These are phyloP conservation scores for Telopea speciosissima DNA, from an alignment of 177 flowering plant species.

Conservation along the genomic window DNA sequence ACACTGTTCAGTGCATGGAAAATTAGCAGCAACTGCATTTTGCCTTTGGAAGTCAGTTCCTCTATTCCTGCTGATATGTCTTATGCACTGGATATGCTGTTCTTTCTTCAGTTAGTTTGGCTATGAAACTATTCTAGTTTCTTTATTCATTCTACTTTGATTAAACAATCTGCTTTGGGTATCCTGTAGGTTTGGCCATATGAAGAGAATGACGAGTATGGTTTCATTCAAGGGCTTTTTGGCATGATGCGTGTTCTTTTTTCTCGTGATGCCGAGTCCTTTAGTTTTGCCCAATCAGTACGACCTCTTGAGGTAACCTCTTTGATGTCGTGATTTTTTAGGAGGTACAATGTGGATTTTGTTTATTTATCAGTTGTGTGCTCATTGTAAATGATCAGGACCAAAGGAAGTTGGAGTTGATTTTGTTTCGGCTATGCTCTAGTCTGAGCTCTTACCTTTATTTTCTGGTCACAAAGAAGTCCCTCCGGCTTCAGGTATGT, in stretches of 20 bases:
- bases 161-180: background rate
- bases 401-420: conserved; percentile 43
- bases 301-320: conserved; percentile 34
- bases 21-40: background rate
- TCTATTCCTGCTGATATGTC: background rate
- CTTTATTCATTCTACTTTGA: background rate
- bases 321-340: no score
- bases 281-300: conserved; percentile 23
- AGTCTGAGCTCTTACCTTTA: conserved; percentile 78
- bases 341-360: no score
- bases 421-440: conserved; percentile 55
- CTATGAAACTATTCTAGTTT: background rate
- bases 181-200: conserved; percentile 83
- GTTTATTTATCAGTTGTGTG: conserved; percentile 1
- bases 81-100: background rate
- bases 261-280: conserved; percentile 35
- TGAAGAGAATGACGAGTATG: conserved; percentile 80
- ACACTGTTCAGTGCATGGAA: background rate
- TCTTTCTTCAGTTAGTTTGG: background rate
- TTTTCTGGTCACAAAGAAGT: conserved; percentile 74
- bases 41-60: no score
- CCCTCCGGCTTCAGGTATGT: conserved; percentile 67
- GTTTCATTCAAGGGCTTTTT: conserved; percentile 90
- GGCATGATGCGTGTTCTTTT: conserved; percentile 67
- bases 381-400: conserved; percentile 33